phyloP scores from a whole-genome alignment of 768 basidiomycete species.

The Pleurotus djamor region DNA sequence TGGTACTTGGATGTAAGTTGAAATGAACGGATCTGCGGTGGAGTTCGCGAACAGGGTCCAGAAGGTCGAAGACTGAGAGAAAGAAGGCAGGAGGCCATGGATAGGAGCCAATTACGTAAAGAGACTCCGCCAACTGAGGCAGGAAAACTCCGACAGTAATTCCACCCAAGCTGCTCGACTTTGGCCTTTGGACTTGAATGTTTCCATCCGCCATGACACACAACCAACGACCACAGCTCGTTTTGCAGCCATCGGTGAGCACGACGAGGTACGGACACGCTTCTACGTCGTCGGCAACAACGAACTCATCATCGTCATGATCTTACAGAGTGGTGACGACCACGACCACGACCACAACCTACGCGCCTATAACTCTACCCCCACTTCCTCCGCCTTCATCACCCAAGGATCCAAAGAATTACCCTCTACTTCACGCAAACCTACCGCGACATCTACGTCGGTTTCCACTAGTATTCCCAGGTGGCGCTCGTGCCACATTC shows the following conservation, averaged over 20 bases:
- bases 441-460: conserved; percentile 71
- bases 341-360: conserved; percentile 88
- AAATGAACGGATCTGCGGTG: too few species aligned
- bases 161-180: too few species aligned
- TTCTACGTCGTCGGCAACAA: conserved; percentile 4
- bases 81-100: too few species aligned
- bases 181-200: too few species aligned
- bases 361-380: conserved; percentile 85
- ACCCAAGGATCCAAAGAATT: conserved; percentile 77
- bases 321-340: conserved; percentile 76
- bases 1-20: too few species aligned
- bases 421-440: conserved; percentile 73
- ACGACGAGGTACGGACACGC: conserved; percentile 69
- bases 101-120: neutral
- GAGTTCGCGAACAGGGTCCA: too few species aligned
- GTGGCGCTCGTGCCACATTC: conserved; percentile 79
- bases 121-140: neutral
- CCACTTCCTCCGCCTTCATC: conserved; percentile 66
- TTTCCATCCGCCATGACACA: conserved; percentile 45
- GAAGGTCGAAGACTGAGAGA: too few species aligned
- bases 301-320: conserved; percentile 20
- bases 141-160: neutral
- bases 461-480: conserved; percentile 80
- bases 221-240: conserved; percentile 62
- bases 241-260: conserved; percentile 79